Evolutionary conservation across 1,284 basidiomycete genomes (phyloP), one percentile per base, ranked within the genome.

Genomic region (Pseudozyma pruni): DNA sequence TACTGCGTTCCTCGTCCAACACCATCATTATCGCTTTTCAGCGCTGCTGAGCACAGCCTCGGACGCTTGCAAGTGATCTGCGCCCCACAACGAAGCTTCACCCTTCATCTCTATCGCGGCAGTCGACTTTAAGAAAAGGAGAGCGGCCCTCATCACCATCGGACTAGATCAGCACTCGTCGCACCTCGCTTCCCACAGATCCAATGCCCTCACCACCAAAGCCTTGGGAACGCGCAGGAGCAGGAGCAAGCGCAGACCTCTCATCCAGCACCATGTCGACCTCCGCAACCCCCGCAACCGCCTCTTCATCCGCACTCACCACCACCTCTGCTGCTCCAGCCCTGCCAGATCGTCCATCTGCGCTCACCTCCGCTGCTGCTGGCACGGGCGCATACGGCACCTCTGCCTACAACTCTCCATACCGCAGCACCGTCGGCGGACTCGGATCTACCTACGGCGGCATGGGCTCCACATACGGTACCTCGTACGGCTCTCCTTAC

Each of bases 151-250:
- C n/a, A n/a, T n/a, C n/a, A n/a, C n/a, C n/a, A n/a, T n/a, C n/a
- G n/a, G n/a, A n/a, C n/a, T n/a, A n/a, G n/a, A n/a, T n/a, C n/a
- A n/a, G n/a, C n/a, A n/a, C n/a, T n/a, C n/a, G n/a, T n/a, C n/a
- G n/a, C n/a, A n/a, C n/a, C n/a, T n/a, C 43, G 14, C 16, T 17
- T 13, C 20, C 23, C 17, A 48, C 22, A 34, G 23, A 11, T 7
- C 25, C 31, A 25, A 70, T 81, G 78, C 74, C 73, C 10, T 76
- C 79, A 16, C 80, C 80, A 48, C 80, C 80, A 10, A 82, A 82
- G 51, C 80, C 80, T 20, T 82, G 80, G 80, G 80, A 82, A 59
- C 61, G 62, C 16, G 70, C 63, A 27, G 78, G 80, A 20, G 76
- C 74, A n/a, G 55, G 57, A n/a, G 51, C 61, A 34, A 66, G 53